phyloP scores from a whole-genome alignment of 257 asterid genomes.

The Fraxinus americana region DNA sequence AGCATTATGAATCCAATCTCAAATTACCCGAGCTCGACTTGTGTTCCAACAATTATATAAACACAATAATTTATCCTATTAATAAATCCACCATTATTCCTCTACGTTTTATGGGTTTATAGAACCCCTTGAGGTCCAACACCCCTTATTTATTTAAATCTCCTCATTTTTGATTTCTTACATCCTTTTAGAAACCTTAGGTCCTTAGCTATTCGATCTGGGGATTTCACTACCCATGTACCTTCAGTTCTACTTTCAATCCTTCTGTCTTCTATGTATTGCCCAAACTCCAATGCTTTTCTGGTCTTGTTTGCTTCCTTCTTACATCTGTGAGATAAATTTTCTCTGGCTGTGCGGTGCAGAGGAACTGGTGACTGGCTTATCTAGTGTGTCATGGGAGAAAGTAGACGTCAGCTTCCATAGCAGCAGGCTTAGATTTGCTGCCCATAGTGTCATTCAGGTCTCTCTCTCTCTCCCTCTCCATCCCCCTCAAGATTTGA shows the following conservation, averaged over 20 bases:
- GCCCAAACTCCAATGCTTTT: background rate
- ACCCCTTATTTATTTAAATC: background rate
- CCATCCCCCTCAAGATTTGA: background rate
- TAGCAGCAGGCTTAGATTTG: slow-evolving; percentile 67
- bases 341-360: slow-evolving; percentile 26
- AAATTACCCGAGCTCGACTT: background rate
- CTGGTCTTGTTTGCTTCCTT: background rate
- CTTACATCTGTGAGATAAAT: background rate
- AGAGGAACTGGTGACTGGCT: slow-evolving; percentile 80
- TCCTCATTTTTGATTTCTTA: background rate
- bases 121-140: background rate
- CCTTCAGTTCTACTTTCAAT: background rate
- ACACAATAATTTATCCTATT: background rate
- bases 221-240: background rate
- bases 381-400: slow-evolving; percentile 93
- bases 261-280: background rate
- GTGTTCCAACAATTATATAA: background rate
- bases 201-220: background rate
- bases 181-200: background rate
- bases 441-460: slow-evolving; percentile 98
- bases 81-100: background rate
- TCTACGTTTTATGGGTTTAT: background rate
- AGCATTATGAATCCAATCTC: background rate
- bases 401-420: slow-evolving; percentile 97
- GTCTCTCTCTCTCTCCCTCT: slow-evolving; percentile 18